phyloP scores from a whole-genome alignment of 805 yeast genomes.

The Candida easanensis region DNA sequence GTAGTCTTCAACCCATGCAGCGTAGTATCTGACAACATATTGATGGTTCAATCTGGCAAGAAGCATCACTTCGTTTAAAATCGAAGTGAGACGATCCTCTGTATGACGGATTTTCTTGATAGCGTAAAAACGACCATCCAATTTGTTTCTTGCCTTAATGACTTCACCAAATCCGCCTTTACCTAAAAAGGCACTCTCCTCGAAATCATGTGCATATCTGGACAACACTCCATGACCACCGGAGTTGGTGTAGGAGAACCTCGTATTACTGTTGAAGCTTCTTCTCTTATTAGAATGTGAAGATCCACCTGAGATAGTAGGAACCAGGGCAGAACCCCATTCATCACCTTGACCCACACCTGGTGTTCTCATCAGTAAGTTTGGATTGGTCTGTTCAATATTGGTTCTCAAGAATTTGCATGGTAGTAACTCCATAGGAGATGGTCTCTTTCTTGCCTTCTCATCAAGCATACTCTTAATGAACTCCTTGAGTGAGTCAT shows the following conservation, averaged over 20 bases:
- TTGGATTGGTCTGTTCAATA: conserved; percentile 38
- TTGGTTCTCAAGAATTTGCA: conserved; percentile 78
- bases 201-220: conserved; percentile 89
- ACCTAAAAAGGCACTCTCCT: conserved; percentile 88
- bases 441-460: conserved; percentile 68
- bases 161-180: conserved; percentile 98
- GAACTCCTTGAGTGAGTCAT: conserved; percentile 64
- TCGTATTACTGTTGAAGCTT: conserved; percentile 39
- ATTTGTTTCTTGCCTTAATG: conserved; percentile 89
- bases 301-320: conserved; percentile 29
- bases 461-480: conserved; percentile 61
- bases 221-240: conserved; percentile 39
- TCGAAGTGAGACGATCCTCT: conserved; percentile 72
- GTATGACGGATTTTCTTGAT: conserved; percentile 86
- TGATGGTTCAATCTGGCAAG: conserved; percentile 91
- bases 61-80: conserved; percentile 87
- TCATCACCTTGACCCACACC: conserved; percentile 15
- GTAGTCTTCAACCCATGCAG: conserved; percentile 87
- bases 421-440: conserved; percentile 82
- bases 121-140: conserved; percentile 95
- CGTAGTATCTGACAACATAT: conserved; percentile 92
- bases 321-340: conserved; percentile 16
- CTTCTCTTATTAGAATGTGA: conserved; percentile 30
- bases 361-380: conserved; percentile 17
- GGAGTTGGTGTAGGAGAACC: conserved; percentile 29